phyloP scores from a whole-genome alignment of 257 asterid genomes.

The Eustoma russellianum region DNA sequence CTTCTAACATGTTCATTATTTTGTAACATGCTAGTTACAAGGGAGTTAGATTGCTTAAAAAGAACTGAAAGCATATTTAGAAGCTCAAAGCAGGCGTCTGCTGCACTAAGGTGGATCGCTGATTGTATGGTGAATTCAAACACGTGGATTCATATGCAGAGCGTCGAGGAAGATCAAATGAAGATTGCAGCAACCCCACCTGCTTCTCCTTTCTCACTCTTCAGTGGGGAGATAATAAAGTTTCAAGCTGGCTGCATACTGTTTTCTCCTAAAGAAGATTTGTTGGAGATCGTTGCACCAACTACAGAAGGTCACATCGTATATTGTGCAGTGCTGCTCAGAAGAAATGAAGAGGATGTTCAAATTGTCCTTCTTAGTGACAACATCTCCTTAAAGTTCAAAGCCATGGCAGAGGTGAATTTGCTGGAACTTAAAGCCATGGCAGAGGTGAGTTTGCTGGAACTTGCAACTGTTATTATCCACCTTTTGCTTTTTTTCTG shows the following conservation, averaged over 20 bases:
- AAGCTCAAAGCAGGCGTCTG: constrained; percentile 50
- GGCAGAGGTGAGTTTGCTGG: constrained; percentile 77
- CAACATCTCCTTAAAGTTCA: constrained; percentile 66
- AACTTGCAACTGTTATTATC: too few species aligned
- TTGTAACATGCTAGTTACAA: constrained; percentile 38
- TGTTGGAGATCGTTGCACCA: constrained; percentile 58
- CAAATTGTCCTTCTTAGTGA: constrained; percentile 64
- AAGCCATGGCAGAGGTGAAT: constrained; percentile 94
- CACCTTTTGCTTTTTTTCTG: too few species aligned
- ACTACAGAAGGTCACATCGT: constrained; percentile 87
- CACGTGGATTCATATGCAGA: constrained; percentile 84
- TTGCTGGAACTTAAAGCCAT: constrained; percentile 47
- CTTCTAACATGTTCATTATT: constrained; percentile 1
- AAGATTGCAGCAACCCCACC: constrained; percentile 73
- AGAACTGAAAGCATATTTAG: constrained; percentile 46
- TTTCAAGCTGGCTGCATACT: constrained; percentile 34
- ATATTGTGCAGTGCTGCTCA: constrained; percentile 51
- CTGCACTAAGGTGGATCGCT: constrained; percentile 77
- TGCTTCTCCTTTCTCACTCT: constrained; percentile 37
- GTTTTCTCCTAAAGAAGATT: constrained; percentile 43
- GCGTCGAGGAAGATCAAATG: constrained; percentile 52
- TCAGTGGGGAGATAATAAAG: constrained; percentile 19
- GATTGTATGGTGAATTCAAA: constrained; percentile 47
- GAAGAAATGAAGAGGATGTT: constrained; percentile 27
- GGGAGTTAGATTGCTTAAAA: constrained; percentile 79